Percentiles rank a stretch among this genome's conserved stretches.
Evolutionary conservation across 2,329 filamentous ascomycete species (phyloP).

Genomic region (Aspergillus oerlinghausenensis): DNA sequence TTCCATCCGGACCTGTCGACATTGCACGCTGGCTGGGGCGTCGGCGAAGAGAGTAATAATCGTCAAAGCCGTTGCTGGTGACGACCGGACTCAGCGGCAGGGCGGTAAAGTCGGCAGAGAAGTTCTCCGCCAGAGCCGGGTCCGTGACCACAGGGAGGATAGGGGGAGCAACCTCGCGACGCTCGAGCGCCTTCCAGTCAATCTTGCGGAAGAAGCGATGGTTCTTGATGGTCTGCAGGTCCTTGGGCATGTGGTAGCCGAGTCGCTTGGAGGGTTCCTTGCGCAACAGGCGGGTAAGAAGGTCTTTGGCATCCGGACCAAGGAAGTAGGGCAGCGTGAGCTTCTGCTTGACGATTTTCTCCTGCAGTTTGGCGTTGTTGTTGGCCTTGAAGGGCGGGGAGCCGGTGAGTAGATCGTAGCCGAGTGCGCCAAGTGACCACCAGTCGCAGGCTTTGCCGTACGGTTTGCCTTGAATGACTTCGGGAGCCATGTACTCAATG

Average conservation of each 20-base stretch:
- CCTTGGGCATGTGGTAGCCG: conserved; percentile 82
- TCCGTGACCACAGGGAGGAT: conserved; percentile 94
- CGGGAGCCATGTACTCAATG: conserved; percentile 98
- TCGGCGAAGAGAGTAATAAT: conserved; percentile 19
- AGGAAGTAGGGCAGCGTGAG: conserved; percentile 85
- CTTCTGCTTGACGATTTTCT: conserved; percentile 94
- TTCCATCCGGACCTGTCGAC: conserved; percentile 14
- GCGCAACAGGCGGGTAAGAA: conserved; percentile 81
- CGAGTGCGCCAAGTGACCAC: conserved; percentile 95
- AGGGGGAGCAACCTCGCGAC: conserved; percentile 76
- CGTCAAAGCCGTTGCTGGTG: conserved; percentile 23
- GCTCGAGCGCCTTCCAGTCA: conserved; percentile 83
- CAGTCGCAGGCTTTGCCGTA: conserved; percentile 96
- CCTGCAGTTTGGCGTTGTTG: conserved; percentile 91
- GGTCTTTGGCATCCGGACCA: conserved; percentile 84
- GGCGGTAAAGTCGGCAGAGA: conserved; percentile 85
- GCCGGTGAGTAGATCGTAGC: conserved; percentile 88
- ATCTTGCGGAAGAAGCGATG: conserved; percentile 97
- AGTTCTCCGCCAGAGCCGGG: conserved; percentile 94
- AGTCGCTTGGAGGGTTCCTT: conserved; percentile 91
- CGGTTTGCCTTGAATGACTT: conserved; percentile 79
- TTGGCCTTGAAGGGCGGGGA: conserved; percentile 83
- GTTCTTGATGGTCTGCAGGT: conserved; percentile 77
- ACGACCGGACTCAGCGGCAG: conserved; percentile 72
- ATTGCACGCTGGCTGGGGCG: conserved; percentile 14